These are phyloP conservation scores for Stagonosporopsis cucurbitacearum DNA, from an alignment of 2,329 filamentous ascomycete species.

Conservation along the genomic window DNA sequence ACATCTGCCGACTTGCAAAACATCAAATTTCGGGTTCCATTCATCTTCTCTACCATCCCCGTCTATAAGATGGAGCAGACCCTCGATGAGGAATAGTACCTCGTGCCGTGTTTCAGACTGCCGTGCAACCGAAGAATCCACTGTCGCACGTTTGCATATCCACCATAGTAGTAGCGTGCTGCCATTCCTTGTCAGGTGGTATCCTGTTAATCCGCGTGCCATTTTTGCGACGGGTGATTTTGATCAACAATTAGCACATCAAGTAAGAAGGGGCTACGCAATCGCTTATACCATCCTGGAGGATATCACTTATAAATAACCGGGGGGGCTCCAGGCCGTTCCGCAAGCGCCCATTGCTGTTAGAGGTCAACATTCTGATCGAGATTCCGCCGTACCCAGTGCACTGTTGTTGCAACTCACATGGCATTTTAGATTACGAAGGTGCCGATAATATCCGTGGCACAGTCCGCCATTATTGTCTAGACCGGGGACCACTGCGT, in stretches of 20 bases:
- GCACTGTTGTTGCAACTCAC: background rate
- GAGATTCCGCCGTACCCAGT: no score
- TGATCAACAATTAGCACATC: background rate
- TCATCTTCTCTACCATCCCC: background rate
- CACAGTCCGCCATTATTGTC: background rate
- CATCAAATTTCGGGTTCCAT: background rate
- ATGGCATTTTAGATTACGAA: background rate
- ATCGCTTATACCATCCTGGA: background rate
- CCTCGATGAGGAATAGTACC: background rate
- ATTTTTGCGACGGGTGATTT: background rate
- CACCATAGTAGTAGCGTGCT: background rate
- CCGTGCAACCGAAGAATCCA: slow-evolving; percentile 1
- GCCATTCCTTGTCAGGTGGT: background rate
- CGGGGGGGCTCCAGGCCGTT: background rate
- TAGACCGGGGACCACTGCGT: background rate
- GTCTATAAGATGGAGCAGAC: background rate
- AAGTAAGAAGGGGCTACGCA: background rate
- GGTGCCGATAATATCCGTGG: background rate
- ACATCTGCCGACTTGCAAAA: background rate
- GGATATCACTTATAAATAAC: background rate
- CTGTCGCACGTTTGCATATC: slow-evolving; percentile 8
- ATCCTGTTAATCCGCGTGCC: background rate
- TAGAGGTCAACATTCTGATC: background rate
- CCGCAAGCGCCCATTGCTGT: background rate
- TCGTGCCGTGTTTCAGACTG: slow-evolving; percentile 9